Conservation (phyloP, 345 rosid species). For the Lepidium africanum region DNA sequence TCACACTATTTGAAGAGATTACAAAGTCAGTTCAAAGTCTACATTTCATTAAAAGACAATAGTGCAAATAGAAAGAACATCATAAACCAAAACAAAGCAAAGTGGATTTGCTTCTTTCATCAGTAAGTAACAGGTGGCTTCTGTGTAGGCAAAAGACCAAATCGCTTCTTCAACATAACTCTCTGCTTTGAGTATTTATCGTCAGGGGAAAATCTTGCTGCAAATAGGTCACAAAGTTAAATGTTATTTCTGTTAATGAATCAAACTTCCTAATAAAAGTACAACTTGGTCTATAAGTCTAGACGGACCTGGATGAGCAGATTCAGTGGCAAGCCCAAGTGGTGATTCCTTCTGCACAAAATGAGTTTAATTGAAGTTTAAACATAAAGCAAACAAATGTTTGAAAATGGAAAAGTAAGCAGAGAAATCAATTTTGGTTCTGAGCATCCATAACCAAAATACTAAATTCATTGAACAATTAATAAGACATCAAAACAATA, state of each 20-base stretch:
- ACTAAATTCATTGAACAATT: background rate
- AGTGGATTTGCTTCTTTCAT: slow-evolving; percentile 1
- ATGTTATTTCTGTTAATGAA: background rate
- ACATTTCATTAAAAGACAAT: slow-evolving; percentile 1
- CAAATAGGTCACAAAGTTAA: background rate
- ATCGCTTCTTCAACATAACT: slow-evolving; percentile 69
- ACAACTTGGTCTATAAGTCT: background rate
- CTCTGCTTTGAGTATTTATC: slow-evolving; percentile 79
- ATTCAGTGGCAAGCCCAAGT: slow-evolving; percentile 54
- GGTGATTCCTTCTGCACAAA: slow-evolving; percentile 75
- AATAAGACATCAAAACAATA: background rate
- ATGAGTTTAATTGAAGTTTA: background rate
- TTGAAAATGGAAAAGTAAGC: background rate
- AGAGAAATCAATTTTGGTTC: background rate
- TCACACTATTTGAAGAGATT: background rate
- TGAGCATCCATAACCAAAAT: too few relatives aligned
- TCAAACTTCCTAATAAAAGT: background rate
- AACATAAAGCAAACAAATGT: background rate
- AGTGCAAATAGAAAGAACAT: background rate
- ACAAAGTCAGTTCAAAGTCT: slow-evolving; percentile 2
- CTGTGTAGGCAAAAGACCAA: slow-evolving; percentile 74
- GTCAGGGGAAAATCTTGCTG: slow-evolving; percentile 90
- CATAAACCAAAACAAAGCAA: slow-evolving; percentile 4
- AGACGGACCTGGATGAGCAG: slow-evolving; percentile 82
- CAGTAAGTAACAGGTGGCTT: slow-evolving; percentile 59